Percentiles rank a stretch among this genome's conserved stretches.
These are phyloP conservation scores for Ophiostoma sp. DNA, from an alignment of 2,329 filamentous ascomycete species.

Conservation along the genomic window DNA sequence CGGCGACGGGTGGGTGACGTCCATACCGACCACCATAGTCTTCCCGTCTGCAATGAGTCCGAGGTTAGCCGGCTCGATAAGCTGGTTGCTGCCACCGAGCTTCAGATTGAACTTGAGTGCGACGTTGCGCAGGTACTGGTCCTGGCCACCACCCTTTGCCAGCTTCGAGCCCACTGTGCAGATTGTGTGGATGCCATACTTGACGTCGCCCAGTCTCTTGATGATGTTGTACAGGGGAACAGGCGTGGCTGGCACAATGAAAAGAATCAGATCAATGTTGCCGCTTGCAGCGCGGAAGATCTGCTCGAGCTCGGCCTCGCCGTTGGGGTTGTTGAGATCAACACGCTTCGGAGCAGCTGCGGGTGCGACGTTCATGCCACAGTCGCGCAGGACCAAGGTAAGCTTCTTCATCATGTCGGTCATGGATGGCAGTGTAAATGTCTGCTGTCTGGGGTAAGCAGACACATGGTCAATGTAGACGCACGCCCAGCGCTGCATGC, in stretches of 20 bases:
- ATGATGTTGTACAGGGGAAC: conserved; percentile 49
- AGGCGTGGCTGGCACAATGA: conserved; percentile 42
- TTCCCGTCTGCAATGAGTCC: conserved; percentile 49
- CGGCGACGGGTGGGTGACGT: conserved; percentile 69
- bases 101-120: conserved; percentile 63
- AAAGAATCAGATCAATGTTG: conserved; percentile 39
- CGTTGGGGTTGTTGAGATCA: conserved; percentile 7
- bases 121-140: conserved; percentile 49
- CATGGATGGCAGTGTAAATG: neutral
- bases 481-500: conserved; percentile 40
- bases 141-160: conserved; percentile 27
- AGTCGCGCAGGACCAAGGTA: conserved; percentile 15
- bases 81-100: conserved; percentile 54
- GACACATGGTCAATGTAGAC: conserved; percentile 27
- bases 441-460: neutral
- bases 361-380: conserved; percentile 21
- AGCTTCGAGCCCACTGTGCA: conserved; percentile 51
- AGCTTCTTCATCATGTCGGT: neutral
- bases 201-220: conserved; percentile 53
- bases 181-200: conserved; percentile 54
- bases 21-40: conserved; percentile 66
- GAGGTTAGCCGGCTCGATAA: conserved; percentile 42
- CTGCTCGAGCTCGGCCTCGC: conserved; percentile 18
- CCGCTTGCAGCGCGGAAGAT: neutral
- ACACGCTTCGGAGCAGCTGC: neutral